Conservation (phyloP, 2,329 filamentous ascomycete genomes). For the Colletotrichum nymphaeae region DNA sequence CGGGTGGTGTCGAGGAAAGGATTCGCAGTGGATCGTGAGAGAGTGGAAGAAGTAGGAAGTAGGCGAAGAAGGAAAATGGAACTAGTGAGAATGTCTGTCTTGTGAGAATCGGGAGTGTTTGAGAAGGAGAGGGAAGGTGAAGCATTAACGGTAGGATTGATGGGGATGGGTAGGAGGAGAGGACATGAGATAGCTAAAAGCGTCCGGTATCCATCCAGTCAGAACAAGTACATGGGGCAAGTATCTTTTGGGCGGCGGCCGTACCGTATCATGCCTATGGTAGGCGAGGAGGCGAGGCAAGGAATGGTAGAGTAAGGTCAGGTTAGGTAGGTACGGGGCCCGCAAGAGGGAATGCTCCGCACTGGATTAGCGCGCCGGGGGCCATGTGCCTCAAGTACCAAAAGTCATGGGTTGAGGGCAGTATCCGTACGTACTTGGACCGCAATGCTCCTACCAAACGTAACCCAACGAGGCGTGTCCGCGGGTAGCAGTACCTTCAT, state of each 20-base stretch:
- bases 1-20: not conserved
- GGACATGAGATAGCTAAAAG: constrained; percentile 32
- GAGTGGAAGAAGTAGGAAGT: not conserved
- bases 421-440: not conserved
- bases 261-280: constrained; percentile 3
- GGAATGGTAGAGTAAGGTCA: constrained; percentile 12
- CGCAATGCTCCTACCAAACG: not conserved
- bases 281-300: constrained; percentile 3
- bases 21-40: not conserved
- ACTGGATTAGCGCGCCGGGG: not conserved
- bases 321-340: constrained; percentile 9
- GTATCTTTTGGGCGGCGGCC: constrained; percentile 9
- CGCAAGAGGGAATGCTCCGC: constrained; percentile 6
- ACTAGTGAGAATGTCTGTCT: not conserved
- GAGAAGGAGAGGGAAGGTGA: constrained; percentile 22
- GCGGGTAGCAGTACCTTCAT: constrained; percentile 4
- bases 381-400: constrained; percentile 1
- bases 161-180: constrained; percentile 28
- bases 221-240: not conserved
- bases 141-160: constrained; percentile 28
- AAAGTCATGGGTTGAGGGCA: no score
- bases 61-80: constrained; percentile 2
- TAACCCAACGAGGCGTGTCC: not conserved
- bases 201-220: not conserved
- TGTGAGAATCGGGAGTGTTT: constrained; percentile 10